Evolutionary conservation across 2,329 filamentous ascomycete genomes (phyloP), one percentile per base, ranked within the genome.

Genomic region (Phaeoacremonium minimum): DNA sequence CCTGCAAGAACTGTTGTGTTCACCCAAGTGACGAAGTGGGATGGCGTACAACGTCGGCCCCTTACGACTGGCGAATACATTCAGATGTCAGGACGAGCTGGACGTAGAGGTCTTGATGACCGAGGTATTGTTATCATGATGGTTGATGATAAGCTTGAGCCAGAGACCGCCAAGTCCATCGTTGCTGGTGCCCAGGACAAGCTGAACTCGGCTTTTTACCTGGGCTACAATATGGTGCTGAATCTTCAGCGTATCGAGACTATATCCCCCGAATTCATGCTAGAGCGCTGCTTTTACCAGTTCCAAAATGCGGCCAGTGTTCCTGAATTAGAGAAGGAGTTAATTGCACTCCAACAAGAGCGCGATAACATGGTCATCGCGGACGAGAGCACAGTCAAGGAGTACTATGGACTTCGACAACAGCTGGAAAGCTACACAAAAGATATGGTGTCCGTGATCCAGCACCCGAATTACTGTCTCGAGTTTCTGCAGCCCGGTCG

Each of bases 121-220:
- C 85, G 93, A 47, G 93, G 93, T 75, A 94, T 97, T 50, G 93
- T 98, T 49, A 97, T 98, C 59, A 97, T 98, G 88, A 97, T 98
- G 91, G 86, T 98, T 44, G 85, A 94, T 55, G 87, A 94, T 60
- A 88, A 93, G 66, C 91, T 98, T 69, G 93, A 98, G 53, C 93
- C 93, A 2, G 81, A 87, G 3, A 82, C 85, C n/a, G 91, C 93
- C 29, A 95, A 95, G 63, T 83, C 87, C 46, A 96, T 98, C 50
- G 93, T 98, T 11, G 88, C 93, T 36, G 93, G 93, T 48, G 86
- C 96, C 55, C 93, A 98, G 60, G 94, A 98, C 61, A 89, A 90
- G 48, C 80, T 98, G 18, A 97, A 97, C 64, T 97, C 93, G 4
- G 93, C 93, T 2, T 98, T 98, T 65, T 87, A 98, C 58, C 75